Evolutionary conservation across 2,329 filamentous ascomycete species (phyloP).

Genomic region (Colletotrichum australisinense): DNA sequence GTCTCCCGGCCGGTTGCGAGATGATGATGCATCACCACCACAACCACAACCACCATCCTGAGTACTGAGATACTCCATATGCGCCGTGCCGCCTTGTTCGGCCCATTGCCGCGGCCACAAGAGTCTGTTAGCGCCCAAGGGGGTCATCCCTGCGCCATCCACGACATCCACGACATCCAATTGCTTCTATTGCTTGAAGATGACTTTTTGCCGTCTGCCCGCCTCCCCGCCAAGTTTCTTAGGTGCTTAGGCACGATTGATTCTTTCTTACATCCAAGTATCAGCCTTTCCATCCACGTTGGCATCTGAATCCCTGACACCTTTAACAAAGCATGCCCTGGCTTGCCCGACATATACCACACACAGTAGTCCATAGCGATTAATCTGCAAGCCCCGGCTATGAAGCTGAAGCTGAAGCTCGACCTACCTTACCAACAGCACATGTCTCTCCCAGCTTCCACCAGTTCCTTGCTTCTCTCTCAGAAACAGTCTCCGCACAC

Average conservation of each 20-base stretch:
- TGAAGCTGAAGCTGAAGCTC: conserved; percentile 2
- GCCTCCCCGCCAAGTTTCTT: not conserved
- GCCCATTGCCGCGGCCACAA: conserved; percentile 29
- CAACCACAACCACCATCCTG: not conserved
- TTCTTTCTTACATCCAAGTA: not conserved
- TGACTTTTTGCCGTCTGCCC: too few species aligned
- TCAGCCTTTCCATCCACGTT: not conserved
- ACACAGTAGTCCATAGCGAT: not conserved
- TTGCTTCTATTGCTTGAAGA: conserved; percentile 21
- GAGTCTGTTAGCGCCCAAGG: conserved; percentile 29
- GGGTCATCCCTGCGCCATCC: conserved; percentile 21
- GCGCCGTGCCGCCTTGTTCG: conserved; percentile 8
- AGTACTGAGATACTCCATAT: not conserved
- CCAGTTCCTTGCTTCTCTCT: not conserved
- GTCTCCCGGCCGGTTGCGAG: not conserved
- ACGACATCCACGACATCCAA: conserved; percentile 15
- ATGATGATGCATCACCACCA: conserved; percentile 1
- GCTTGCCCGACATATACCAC: not conserved
- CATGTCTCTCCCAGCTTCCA: not conserved
- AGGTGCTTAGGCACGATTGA: not conserved
- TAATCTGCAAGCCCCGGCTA: not conserved
- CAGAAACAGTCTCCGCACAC: not conserved
- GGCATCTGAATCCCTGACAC: not conserved
- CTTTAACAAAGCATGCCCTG: not conserved
- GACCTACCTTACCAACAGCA: not conserved